Percentiles rank a stretch among this genome's conserved stretches.
phyloP scores from a whole-genome alignment of 2,329 filamentous ascomycete genomes.

The Trichoderma cornu-damae region DNA sequence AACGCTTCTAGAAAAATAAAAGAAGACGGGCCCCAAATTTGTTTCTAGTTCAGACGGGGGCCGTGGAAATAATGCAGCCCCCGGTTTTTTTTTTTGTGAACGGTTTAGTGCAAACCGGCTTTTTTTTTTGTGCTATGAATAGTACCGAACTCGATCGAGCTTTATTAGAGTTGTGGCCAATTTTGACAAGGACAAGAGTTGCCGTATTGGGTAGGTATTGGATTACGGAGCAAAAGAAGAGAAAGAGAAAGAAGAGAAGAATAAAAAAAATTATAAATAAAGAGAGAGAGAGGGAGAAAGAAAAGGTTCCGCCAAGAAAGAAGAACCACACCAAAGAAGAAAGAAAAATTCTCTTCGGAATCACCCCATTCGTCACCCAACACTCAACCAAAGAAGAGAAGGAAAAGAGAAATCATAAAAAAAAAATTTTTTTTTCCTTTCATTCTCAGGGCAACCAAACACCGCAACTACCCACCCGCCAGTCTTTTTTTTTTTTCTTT shows the following conservation, averaged over 20 bases:
- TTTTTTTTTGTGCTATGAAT: slow-evolving; percentile 18
- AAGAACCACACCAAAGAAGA: background rate
- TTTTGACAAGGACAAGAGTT: too few relatives aligned
- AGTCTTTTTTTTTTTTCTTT: background rate
- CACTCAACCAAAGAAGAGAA: background rate
- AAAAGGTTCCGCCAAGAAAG: background rate
- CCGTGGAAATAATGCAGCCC: background rate
- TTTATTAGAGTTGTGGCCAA: too few relatives aligned
- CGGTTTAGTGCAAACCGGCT: slow-evolving; percentile 3
- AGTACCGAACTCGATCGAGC: too few relatives aligned
- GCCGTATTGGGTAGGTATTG: too few relatives aligned
- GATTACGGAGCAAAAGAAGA: too few relatives aligned
- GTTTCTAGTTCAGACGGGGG: background rate
- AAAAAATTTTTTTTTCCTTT: slow-evolving; percentile 7
- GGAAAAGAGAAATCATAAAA: background rate
- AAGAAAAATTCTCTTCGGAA: background rate
- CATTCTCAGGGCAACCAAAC: slow-evolving; percentile 13
- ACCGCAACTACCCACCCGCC: background rate
- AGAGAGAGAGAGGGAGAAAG: background rate
- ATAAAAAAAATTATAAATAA: background rate
- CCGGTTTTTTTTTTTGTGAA: background rate
- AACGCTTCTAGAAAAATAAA: slow-evolving; percentile 8
- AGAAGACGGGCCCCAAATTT: background rate
- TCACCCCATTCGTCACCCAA: slow-evolving; percentile 6
- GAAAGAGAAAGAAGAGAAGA: too few relatives aligned